These are phyloP conservation scores for Lecanicillium sp. DNA, from an alignment of 2,329 filamentous ascomycete genomes.

Conservation along the genomic window DNA sequence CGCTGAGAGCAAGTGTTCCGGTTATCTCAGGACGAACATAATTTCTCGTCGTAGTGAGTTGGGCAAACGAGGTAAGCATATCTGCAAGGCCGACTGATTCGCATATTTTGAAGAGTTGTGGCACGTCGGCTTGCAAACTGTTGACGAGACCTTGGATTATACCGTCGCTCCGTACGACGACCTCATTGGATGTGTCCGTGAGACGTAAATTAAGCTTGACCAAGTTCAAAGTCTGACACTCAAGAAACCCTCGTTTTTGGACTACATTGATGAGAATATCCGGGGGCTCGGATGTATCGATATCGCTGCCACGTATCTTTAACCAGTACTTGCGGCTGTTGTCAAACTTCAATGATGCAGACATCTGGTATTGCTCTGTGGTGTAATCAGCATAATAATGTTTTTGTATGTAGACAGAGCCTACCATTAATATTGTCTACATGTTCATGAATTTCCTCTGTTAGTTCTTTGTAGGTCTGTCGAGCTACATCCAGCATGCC, in stretches of 20 bases:
- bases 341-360: conserved; percentile 66
- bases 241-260: conserved; percentile 63
- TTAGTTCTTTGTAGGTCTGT: conserved; percentile 83
- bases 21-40: conserved; percentile 61
- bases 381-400: neutral
- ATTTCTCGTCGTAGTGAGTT: conserved; percentile 55
- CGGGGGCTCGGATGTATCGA: conserved; percentile 53
- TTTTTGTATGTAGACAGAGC: too few relatives aligned
- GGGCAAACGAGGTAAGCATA: conserved; percentile 71
- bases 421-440: conserved; percentile 60
- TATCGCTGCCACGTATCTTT: conserved; percentile 51
- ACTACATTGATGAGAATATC: conserved; percentile 69
- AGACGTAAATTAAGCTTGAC: conserved; percentile 75
- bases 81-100: conserved; percentile 83
- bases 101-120: conserved; percentile 71
- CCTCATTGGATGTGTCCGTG: conserved; percentile 72
- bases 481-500: conserved; percentile 82
- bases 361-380: conserved; percentile 47
- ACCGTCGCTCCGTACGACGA: conserved; percentile 72
- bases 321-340: conserved; percentile 73
- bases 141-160: conserved; percentile 64
- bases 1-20: conserved; percentile 61
- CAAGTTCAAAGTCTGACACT: conserved; percentile 80
- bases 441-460: conserved; percentile 66
- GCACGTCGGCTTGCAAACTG: conserved; percentile 62